Evolutionary conservation across 257 asterid genomes (phyloP).

Genomic region (Solanum pinnatisectum): DNA sequence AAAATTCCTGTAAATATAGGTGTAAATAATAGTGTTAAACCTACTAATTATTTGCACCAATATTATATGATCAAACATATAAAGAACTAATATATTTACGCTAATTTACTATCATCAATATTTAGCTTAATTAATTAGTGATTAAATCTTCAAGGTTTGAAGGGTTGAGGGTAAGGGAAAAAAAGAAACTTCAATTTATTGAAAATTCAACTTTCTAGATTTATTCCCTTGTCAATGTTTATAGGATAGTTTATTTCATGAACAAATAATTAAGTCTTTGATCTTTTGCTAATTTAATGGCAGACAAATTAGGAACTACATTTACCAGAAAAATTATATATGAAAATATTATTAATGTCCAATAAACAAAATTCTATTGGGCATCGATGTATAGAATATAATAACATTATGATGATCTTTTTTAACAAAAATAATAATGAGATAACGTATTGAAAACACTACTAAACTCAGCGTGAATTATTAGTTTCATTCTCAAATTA

Average conservation of each 20-base stretch:
- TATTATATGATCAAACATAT: neutral
- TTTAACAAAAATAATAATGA: too few relatives aligned
- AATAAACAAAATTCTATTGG: too few relatives aligned
- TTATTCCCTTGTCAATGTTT: neutral
- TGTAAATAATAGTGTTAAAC: neutral
- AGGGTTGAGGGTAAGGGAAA: neutral
- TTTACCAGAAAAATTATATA: too few relatives aligned
- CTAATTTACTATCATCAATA: neutral
- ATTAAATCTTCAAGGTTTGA: neutral
- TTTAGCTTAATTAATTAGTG: neutral
- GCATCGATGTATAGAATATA: neutral
- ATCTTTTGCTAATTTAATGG: too few relatives aligned
- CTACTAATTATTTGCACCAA: neutral
- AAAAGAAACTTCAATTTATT: neutral
- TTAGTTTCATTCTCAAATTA: too few relatives aligned
- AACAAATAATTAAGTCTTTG: neutral
- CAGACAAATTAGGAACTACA: too few relatives aligned
- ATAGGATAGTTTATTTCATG: neutral
- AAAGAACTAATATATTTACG: neutral
- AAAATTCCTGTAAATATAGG: neutral
- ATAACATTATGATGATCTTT: neutral
- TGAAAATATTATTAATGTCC: too few relatives aligned
- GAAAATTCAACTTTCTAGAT: neutral
- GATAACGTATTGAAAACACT: too few relatives aligned
- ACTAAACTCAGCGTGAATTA: rapidly evolving